Base-by-base conservation (phyloP, 768 basidiomycete species). In the Suillus spraguei region DNA sequence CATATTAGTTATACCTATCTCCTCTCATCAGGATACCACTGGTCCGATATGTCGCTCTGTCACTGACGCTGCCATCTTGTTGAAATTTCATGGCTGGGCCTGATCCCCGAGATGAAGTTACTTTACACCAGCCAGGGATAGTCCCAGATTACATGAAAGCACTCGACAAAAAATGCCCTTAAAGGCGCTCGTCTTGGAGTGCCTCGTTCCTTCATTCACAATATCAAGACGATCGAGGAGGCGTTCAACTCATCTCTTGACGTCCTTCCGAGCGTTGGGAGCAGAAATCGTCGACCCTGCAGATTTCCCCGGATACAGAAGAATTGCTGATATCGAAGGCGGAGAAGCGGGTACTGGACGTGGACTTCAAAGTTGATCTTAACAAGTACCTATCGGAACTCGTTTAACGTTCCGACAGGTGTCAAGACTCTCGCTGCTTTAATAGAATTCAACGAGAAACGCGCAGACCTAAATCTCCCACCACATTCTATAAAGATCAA, bases 401-500 rank as follows among this genome's bases (percentile, higher is more conserved):
- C 13, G 65, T 83, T n/a, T 8, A 67, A 82, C 33, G 86, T 87
- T 39, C 87, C 89, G 0, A 83, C 87, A 0, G 85, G 86, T 3
- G 87, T 89, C 33, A 78, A 79, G 44, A 84, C 68, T 36, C 79
- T 89, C 5, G 85, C 81, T 13, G 85, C 87, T 49, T 67, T 89
- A 39, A 88, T 90, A 53, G 70, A 71, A 35, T 89, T 87, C 76
- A 82, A 90, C 69, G 72, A 79, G 42, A 78, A 76, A 5, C 81
- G 89, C 65, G 77, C 84, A 5, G 74, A 78, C 7, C 71, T 84
- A n/a, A 85, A 89, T 66, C 68, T 77, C 8, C 69, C 75, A 10
- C 38, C 75, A 46, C 76, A 2, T 76, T 74, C 66, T 79, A 76
- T 53, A 70, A 69, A 9, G 72, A 74, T 38, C 80, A 81, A 64